These are phyloP conservation scores for Calonectria multiphialidica DNA, from an alignment of 2,329 filamentous ascomycete genomes.

Conservation along the genomic window DNA sequence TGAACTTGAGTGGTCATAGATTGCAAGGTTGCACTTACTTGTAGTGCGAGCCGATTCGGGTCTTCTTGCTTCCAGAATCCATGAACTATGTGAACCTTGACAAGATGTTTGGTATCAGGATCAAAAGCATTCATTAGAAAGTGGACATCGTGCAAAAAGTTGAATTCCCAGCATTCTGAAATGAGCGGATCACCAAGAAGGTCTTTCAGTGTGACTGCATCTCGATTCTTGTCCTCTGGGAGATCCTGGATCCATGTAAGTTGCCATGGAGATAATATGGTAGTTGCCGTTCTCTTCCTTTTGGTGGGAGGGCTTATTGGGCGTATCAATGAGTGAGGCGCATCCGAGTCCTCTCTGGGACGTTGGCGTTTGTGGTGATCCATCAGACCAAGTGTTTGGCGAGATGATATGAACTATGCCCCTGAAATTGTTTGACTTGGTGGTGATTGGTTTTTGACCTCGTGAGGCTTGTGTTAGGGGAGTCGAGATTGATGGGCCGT, in stretches of 20 bases:
- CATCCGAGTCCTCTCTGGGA: constrained; percentile 26
- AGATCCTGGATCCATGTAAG: constrained; percentile 78
- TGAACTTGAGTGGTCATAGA: not conserved
- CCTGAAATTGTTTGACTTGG: not conserved
- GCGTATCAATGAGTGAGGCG: constrained; percentile 47
- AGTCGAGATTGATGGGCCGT: not conserved
- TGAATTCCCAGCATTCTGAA: constrained; percentile 78
- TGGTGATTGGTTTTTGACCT: not conserved
- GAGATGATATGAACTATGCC: not conserved
- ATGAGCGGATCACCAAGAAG: constrained; percentile 82
- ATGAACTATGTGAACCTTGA: constrained; percentile 69
- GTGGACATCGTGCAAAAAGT: constrained; percentile 72
- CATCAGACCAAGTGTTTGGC: constrained; percentile 38
- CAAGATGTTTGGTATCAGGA: constrained; percentile 59
- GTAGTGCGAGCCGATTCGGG: constrained; percentile 64
- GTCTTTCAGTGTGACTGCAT: constrained; percentile 74
- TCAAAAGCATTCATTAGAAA: constrained; percentile 69
- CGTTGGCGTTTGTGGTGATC: constrained; percentile 48
- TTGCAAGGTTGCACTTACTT: constrained; percentile 57
- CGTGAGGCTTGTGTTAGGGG: not conserved
- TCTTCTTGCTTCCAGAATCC: constrained; percentile 78
- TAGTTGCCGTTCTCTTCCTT: constrained; percentile 35
- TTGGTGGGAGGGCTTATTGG: constrained; percentile 62
- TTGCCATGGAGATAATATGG: constrained; percentile 74
- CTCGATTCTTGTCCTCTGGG: constrained; percentile 69